Percentiles rank a stretch among this genome's conserved stretches.
These are phyloP conservation scores for Wickerhamomyces bisporus DNA, from an alignment of 805 yeast species.

Conservation along the genomic window DNA sequence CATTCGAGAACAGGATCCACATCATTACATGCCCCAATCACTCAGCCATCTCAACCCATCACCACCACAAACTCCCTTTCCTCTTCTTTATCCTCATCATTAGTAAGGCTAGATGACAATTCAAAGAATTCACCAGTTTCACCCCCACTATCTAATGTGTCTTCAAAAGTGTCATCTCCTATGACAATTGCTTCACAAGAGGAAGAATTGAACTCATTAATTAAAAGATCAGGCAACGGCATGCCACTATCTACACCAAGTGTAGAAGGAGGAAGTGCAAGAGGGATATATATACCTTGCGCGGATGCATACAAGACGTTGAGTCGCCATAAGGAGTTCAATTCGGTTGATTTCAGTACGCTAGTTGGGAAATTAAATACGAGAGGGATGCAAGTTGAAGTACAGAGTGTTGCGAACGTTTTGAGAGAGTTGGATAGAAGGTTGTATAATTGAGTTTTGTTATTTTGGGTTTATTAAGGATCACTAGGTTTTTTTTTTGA, in stretches of 20 bases:
- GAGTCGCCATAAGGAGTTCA: slow-evolving; percentile 74
- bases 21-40: too few species aligned
- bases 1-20: background rate
- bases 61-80: too few species aligned
- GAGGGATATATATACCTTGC: slow-evolving; percentile 70
- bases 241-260: too few species aligned
- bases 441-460: slow-evolving; percentile 14
- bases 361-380: slow-evolving; percentile 73
- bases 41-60: too few species aligned
- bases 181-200: slow-evolving; percentile 12
- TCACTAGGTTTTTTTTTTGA: background rate
- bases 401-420: slow-evolving; percentile 83
- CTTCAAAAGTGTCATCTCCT: slow-evolving; percentile 26
- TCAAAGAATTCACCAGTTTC: slow-evolving; percentile 23
- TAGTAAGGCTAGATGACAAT: slow-evolving; percentile 1
- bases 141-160: slow-evolving; percentile 21
- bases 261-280: slow-evolving; percentile 11
- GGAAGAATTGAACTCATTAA: slow-evolving; percentile 22
- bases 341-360: slow-evolving; percentile 65
- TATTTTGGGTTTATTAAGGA: too few species aligned
- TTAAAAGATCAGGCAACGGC: slow-evolving; percentile 7
- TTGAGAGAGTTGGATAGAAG: slow-evolving; percentile 71
- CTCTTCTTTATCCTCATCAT: slow-evolving; percentile 1
- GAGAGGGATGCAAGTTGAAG: slow-evolving; percentile 86
- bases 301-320: slow-evolving; percentile 87